A percentile compares a stretch with the other conserved stretches of the same genome.
Conservation (phyloP, 306 rosid species). For the Quillaja saponaria region DNA sequence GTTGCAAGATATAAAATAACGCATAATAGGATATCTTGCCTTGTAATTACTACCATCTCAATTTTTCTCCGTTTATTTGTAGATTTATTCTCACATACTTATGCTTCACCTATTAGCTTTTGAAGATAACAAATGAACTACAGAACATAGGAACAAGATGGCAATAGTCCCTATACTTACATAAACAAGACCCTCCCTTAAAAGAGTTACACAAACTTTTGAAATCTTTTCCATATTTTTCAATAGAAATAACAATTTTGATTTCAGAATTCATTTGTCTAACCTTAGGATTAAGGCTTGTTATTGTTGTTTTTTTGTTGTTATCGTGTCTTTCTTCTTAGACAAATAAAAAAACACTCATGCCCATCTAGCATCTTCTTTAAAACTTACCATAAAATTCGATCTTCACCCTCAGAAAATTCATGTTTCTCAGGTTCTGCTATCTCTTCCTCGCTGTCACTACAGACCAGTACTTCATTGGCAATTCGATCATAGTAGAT, state of each 20-base stretch:
- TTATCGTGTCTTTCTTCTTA: slow-evolving; percentile 19
- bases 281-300: slow-evolving; percentile 23
- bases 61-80: too few species aligned
- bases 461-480: slow-evolving; percentile 86
- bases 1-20: too few species aligned
- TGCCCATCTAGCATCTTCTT: slow-evolving; percentile 24
- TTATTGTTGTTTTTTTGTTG: not conserved
- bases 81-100: too few species aligned
- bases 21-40: too few species aligned
- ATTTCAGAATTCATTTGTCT: slow-evolving; percentile 19
- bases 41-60: too few species aligned
- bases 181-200: too few species aligned
- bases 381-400: slow-evolving; percentile 61
- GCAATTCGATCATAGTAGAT: slow-evolving; percentile 89
- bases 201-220: too few species aligned
- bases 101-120: too few species aligned
- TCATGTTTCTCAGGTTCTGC: slow-evolving; percentile 78
- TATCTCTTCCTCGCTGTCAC: slow-evolving; percentile 93
- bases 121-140: too few species aligned
- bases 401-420: slow-evolving; percentile 81
- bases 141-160: too few species aligned
- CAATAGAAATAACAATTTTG: slow-evolving; percentile 16
- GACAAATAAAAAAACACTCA: slow-evolving; percentile 16
- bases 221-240: not conserved
- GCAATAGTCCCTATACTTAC: too few species aligned